Percentiles rank a stretch among this genome's conserved stretches.
Evolutionary conservation across 305 asterid genomes (phyloP).

Genomic region (Fraxinus xanthoxyloides): DNA sequence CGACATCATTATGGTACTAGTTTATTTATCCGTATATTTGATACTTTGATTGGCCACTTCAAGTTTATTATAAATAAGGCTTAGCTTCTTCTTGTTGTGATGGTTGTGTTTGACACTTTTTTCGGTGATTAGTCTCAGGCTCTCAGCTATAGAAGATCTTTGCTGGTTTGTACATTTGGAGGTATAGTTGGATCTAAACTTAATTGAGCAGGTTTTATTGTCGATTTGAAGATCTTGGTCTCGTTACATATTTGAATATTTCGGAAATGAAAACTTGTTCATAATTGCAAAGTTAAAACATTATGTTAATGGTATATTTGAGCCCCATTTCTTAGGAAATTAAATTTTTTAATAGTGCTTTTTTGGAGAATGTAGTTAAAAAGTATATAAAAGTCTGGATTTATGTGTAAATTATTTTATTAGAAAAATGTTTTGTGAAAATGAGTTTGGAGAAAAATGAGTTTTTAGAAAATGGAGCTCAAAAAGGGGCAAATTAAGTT

Average conservation of each 20-base stretch:
- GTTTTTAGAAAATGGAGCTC: not conserved
- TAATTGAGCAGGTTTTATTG: not conserved
- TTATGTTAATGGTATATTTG: not conserved
- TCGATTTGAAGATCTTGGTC: not conserved
- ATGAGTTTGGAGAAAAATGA: not conserved
- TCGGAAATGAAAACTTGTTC: not conserved
- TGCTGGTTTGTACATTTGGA: not conserved
- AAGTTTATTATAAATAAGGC: not conserved
- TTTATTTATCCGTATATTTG: not conserved
- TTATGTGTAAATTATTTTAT: too few relatives aligned
- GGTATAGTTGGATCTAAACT: not conserved
- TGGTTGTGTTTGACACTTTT: not conserved
- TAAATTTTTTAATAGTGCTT: not conserved
- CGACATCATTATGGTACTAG: not conserved
- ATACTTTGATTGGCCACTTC: not conserved
- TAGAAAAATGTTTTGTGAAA: not conserved
- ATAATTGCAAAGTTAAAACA: not conserved
- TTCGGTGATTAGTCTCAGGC: not conserved
- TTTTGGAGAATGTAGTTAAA: not conserved
- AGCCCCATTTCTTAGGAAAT: not conserved
- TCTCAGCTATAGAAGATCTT: not conserved
- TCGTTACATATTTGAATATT: not conserved
- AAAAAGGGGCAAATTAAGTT: not conserved
- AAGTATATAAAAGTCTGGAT: not conserved
- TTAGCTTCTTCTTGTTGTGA: not conserved